Conservation (phyloP, 2,329 filamentous ascomycete genomes). For the Podosphaera xanthii region DNA sequence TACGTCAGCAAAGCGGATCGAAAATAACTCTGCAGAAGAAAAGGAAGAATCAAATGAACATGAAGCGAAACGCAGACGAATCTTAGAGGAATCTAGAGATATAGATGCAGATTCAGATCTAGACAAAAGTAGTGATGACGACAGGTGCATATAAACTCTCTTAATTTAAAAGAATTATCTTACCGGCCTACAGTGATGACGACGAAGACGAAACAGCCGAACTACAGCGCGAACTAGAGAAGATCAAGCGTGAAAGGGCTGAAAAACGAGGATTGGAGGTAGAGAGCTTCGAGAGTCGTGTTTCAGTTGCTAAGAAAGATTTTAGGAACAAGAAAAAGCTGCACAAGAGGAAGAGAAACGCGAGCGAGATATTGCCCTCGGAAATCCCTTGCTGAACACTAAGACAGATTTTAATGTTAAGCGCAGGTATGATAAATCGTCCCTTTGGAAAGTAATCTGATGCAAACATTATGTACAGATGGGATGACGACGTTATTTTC, state of each 20-base stretch:
- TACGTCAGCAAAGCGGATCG: slow-evolving; percentile 24
- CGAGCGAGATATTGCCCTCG: slow-evolving; percentile 72
- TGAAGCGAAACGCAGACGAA: slow-evolving; percentile 62
- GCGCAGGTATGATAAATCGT: slow-evolving; percentile 23
- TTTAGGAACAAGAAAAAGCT: slow-evolving; percentile 53
- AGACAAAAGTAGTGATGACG: slow-evolving; percentile 32
- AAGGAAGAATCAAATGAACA: slow-evolving; percentile 36
- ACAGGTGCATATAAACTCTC: slow-evolving; percentile 21
- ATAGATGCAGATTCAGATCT: slow-evolving; percentile 62
- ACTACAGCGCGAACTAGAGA: slow-evolving; percentile 77
- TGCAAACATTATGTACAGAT: slow-evolving; percentile 24
- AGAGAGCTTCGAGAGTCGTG: slow-evolving; percentile 1
- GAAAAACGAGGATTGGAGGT: slow-evolving; percentile 55
- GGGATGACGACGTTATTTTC: slow-evolving; percentile 98
- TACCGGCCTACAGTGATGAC: slow-evolving; percentile 30
- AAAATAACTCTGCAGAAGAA: slow-evolving; percentile 43
- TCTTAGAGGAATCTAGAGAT: slow-evolving; percentile 70
- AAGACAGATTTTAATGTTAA: slow-evolving; percentile 77
- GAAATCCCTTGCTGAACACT: slow-evolving; percentile 71
- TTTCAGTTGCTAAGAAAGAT: slow-evolving; percentile 3
- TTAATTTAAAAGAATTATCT: slow-evolving; percentile 3
- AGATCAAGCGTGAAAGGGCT: slow-evolving; percentile 70
- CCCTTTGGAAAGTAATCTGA: neutral
- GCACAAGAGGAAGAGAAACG: slow-evolving; percentile 61
- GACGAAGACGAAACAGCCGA: slow-evolving; percentile 72